Conservation (phyloP, 2,329 filamentous ascomycete species). For the Alternaria brassicicola region DNA sequence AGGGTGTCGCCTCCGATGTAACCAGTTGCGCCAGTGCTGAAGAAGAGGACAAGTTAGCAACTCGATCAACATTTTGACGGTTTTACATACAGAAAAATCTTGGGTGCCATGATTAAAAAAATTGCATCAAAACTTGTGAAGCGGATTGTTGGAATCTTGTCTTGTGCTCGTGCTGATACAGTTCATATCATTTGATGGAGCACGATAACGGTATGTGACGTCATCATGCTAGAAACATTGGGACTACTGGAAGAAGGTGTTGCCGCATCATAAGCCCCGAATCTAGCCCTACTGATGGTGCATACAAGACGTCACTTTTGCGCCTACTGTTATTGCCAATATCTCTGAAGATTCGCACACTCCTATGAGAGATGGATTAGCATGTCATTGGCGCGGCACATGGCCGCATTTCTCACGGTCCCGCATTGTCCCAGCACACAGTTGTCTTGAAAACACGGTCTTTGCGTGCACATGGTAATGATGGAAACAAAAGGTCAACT, state of each 20-base stretch:
- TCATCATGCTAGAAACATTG: neutral
- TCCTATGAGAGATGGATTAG: neutral
- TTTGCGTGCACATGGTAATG: neutral
- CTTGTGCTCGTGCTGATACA: neutral
- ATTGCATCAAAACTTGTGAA: neutral
- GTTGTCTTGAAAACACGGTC: neutral
- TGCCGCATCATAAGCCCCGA: neutral
- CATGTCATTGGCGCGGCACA: neutral
- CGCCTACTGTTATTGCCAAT: neutral
- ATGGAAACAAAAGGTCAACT: neutral
- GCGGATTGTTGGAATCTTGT: neutral
- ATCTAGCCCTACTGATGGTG: neutral
- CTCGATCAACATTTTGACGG: neutral
- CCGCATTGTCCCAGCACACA: neutral
- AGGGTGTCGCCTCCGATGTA: conserved; percentile 51
- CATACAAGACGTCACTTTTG: neutral
- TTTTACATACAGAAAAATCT: conserved; percentile 30
- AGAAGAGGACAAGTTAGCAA: neutral
- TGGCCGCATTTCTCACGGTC: neutral
- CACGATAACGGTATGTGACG: neutral
- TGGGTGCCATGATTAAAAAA: conserved; percentile 23
- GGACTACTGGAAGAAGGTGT: conserved; percentile 3
- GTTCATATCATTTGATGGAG: neutral
- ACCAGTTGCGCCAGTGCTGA: conserved; percentile 36
- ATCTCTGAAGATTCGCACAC: neutral